Evolutionary conservation across 768 basidiomycete genomes (phyloP).

Genomic region (Suillus subalutaceus): DNA sequence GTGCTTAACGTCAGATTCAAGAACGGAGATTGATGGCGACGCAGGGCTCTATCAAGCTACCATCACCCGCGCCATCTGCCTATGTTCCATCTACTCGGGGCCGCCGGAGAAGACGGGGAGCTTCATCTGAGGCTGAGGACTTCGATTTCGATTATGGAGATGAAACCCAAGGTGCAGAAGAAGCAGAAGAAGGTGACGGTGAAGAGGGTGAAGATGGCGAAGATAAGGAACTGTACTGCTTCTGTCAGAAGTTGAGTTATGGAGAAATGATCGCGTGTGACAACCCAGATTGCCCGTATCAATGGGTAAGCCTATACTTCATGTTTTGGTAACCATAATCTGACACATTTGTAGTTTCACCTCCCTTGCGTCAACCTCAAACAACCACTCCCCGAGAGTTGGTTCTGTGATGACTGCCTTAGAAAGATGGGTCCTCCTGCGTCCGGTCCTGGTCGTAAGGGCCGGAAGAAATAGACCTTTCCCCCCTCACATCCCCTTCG

Average conservation of each 20-base stretch:
- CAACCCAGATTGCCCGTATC: conserved; percentile 54
- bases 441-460: conserved; percentile 38
- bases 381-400: conserved; percentile 56
- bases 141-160: conserved; percentile 38
- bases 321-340: conserved; percentile 16
- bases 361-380: conserved; percentile 61
- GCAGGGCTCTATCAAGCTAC: conserved; percentile 36
- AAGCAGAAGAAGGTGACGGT: conserved; percentile 40
- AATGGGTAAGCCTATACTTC: conserved; percentile 53
- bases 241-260: conserved; percentile 63
- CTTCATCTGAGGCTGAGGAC: conserved; percentile 38
- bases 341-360: conserved; percentile 51
- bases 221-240: conserved; percentile 63
- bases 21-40: conserved; percentile 33
- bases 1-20: conserved; percentile 15
- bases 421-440: conserved; percentile 38
- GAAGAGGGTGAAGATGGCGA: conserved; percentile 55
- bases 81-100: conserved; percentile 34
- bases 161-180: conserved; percentile 31
- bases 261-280: conserved; percentile 74
- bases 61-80: conserved; percentile 37
- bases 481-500: not conserved
- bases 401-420: conserved; percentile 63
- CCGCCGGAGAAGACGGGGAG: conserved; percentile 38
- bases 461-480: conserved; percentile 42